Evolutionary conservation across 192 early-diverging fungal genomes (phyloP), one percentile per base, ranked within the genome.

Genomic region (Dispira simplex): DNA sequence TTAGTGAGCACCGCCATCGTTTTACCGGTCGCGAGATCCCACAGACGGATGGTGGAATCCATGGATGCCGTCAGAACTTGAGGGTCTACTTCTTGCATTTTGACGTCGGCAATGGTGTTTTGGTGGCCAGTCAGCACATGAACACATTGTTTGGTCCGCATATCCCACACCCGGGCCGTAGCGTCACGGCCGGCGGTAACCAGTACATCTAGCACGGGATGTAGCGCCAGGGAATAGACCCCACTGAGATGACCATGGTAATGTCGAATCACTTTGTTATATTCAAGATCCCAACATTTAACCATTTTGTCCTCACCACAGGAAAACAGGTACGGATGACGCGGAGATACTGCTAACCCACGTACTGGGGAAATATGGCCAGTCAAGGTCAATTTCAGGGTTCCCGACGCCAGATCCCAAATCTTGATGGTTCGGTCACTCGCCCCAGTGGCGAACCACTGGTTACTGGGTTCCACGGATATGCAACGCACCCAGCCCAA

Each of bases 261-360:
- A 68, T 97, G 93, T 14, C 97, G 86, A 65, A 99, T 95, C 53
- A 97, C 97, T 70, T 98, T 97, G 79, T 99, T 99, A 66, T 87
- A 86, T 75, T 99, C 97, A 48, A 99, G 71, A 76, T 99, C 97
- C 97, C 97, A 99, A 74, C 95, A 99, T 70, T 96, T 97, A 63
- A 99, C 87, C 83, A 89, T 86, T 69, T 99, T 99, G 77, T 99
- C 97, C 71, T 99, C 97, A 53, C 93, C 97, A 64, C 82, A 83
- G 1, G 93, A 97, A 66, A 99, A 99, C 51, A 99, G 68, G 66
- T 99, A 99, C 11, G 97, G 97, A 65, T 99, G 97, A 6, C 97
- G 84, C 6, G 86, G 72, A 10, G 95, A 98, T 0, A 99, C 89
- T 1, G 89, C 92, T 44, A 99, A 77, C 6, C 95, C 95, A 45